phyloP scores from a whole-genome alignment of 495 filamentous ascomycete species.

The Aspergillus panamensis region DNA sequence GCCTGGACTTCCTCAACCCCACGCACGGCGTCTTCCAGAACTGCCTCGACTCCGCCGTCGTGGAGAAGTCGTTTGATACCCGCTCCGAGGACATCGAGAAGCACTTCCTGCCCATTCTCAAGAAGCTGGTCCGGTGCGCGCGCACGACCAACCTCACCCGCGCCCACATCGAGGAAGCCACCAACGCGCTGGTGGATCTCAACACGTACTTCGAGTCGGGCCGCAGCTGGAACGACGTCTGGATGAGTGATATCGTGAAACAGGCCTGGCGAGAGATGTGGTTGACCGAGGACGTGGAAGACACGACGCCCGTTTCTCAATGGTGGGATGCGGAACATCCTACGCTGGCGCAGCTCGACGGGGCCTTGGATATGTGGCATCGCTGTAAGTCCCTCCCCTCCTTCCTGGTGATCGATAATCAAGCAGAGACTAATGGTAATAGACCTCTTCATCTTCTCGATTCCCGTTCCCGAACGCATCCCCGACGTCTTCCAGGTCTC shows the following conservation, averaged over 20 bases:
- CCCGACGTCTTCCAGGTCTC: slow-evolving; percentile 63
- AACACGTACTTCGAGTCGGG: slow-evolving; percentile 57
- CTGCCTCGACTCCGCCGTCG: slow-evolving; percentile 57
- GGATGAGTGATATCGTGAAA: slow-evolving; percentile 56
- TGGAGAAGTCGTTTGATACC: slow-evolving; percentile 48
- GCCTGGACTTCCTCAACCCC: slow-evolving; percentile 57
- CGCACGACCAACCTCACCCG: slow-evolving; percentile 46
- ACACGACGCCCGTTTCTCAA: slow-evolving; percentile 44
- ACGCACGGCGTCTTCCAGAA: slow-evolving; percentile 60
- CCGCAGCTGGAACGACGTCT: slow-evolving; percentile 59
- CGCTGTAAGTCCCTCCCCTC: slow-evolving; percentile 31
- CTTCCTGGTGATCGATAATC: not conserved
- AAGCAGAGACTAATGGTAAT: not conserved
- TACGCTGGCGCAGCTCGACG: slow-evolving; percentile 52
- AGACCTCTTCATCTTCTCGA: slow-evolving; percentile 62
- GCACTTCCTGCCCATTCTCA: slow-evolving; percentile 59
- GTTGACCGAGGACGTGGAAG: slow-evolving; percentile 52
- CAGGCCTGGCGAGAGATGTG: slow-evolving; percentile 57
- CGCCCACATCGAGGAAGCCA: slow-evolving; percentile 49
- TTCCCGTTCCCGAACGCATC: slow-evolving; percentile 58
- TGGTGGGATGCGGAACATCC: slow-evolving; percentile 57
- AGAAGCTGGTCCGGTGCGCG: slow-evolving; percentile 53
- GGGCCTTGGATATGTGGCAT: slow-evolving; percentile 56
- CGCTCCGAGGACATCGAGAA: slow-evolving; percentile 48
- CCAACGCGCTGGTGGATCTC: slow-evolving; percentile 54